Conservation (phyloP, 1,139 yeast species). For the Yamadazyma sp. region DNA sequence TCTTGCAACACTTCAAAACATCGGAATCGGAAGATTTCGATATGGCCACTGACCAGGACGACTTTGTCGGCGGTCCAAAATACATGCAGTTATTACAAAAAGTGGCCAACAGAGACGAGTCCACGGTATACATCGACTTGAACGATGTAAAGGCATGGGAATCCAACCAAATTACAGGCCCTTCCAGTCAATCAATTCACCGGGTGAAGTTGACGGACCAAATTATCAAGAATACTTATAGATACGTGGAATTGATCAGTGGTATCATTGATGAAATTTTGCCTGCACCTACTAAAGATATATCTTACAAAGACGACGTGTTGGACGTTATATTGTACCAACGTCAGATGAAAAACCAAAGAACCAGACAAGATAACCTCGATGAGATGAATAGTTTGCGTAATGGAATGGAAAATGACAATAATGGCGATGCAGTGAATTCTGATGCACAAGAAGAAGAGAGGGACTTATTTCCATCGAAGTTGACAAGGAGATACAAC, state of each 20-base stretch:
- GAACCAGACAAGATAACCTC: conserved; percentile 65
- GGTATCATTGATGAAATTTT: conserved; percentile 77
- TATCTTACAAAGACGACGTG: conserved; percentile 84
- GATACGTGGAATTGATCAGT: conserved; percentile 71
- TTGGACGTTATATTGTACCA: conserved; percentile 91
- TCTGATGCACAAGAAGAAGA: conserved; percentile 7
- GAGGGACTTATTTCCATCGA: conserved; percentile 70
- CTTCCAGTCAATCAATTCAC: conserved; percentile 21
- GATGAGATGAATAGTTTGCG: conserved; percentile 48
- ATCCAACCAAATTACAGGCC: conserved; percentile 30
- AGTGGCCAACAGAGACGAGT: conserved; percentile 77
- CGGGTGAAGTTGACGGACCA: conserved; percentile 50
- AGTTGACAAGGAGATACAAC: conserved; percentile 80
- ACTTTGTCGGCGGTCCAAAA: conserved; percentile 55
- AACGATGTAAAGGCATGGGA: conserved; percentile 81
- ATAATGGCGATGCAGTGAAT: conserved; percentile 20
- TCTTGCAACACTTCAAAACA: conserved; percentile 60
- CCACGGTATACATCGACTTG: conserved; percentile 70
- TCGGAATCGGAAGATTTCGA: conserved; percentile 14
- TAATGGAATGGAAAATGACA: conserved; percentile 27
- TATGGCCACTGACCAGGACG: conserved; percentile 8
- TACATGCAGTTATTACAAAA: conserved; percentile 75
- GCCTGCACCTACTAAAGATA: conserved; percentile 79
- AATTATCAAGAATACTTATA: conserved; percentile 71
- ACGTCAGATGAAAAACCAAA: conserved; percentile 76